These are phyloP conservation scores for Recurvomyces mirabilis DNA, from an alignment of 495 filamentous ascomycete genomes.

Conservation along the genomic window DNA sequence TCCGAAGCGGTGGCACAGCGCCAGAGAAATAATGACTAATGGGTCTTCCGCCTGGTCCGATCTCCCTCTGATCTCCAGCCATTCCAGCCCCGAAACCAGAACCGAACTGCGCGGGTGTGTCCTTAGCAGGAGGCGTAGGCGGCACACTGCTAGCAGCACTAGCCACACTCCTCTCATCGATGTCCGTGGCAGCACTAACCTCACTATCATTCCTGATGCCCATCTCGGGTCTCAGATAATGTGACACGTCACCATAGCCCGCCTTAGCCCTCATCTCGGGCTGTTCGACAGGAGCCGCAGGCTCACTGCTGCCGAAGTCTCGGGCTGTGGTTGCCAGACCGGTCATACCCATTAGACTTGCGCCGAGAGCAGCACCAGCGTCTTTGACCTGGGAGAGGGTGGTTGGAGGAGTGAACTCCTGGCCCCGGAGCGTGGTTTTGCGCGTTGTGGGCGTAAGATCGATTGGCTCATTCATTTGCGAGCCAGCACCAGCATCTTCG, in stretches of 20 bases:
- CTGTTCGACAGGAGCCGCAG: slow-evolving; percentile 8
- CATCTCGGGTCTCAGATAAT: slow-evolving; percentile 2
- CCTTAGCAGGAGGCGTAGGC: slow-evolving; percentile 32
- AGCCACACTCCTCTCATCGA: not conserved
- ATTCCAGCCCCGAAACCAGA: not conserved
- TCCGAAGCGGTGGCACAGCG: slow-evolving; percentile 12
- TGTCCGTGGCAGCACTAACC: slow-evolving; percentile 2
- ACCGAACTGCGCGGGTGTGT: slow-evolving; percentile 25
- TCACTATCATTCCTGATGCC: slow-evolving; percentile 5
- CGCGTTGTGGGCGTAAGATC: slow-evolving; percentile 31
- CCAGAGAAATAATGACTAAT: slow-evolving; percentile 13
- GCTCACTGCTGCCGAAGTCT: slow-evolving; percentile 16
- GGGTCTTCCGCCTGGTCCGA: not conserved
- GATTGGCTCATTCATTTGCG: slow-evolving; percentile 12
- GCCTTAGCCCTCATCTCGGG: slow-evolving; percentile 7
- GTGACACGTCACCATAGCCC: slow-evolving; percentile 6
- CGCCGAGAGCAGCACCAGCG: slow-evolving; percentile 14
- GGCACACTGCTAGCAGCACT: not conserved
- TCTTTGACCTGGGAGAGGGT: slow-evolving; percentile 7
- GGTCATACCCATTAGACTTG: slow-evolving; percentile 1
- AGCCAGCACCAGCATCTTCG: not conserved
- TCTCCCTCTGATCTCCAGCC: not conserved
- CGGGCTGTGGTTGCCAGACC: slow-evolving; percentile 9
- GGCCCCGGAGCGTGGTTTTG: slow-evolving; percentile 12
- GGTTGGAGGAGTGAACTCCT: not conserved